These are phyloP conservation scores for Mycena venus DNA, from an alignment of 768 basidiomycete species.

Conservation along the genomic window DNA sequence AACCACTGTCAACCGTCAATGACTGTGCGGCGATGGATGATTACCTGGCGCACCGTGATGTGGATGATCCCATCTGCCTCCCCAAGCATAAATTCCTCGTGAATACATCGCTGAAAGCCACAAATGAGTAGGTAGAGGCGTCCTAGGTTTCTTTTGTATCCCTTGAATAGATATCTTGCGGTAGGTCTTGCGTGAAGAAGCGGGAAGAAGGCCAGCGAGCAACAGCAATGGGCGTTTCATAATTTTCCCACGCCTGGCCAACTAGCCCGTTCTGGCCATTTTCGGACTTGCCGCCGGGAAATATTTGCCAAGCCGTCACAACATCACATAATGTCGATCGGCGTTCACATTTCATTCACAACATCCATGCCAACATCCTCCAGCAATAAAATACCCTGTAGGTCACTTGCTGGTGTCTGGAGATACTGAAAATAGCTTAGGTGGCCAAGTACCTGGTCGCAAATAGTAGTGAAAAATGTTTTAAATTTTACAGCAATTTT, in stretches of 20 bases:
- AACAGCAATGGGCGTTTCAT: background rate
- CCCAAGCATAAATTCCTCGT: slow-evolving; percentile 15
- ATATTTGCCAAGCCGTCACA: too few species aligned
- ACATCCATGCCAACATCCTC: too few species aligned
- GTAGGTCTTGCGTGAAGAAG: background rate
- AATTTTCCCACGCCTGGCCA: slow-evolving; percentile 18
- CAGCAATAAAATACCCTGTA: too few species aligned
- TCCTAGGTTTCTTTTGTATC: background rate
- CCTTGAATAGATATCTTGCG: background rate
- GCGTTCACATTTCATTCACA: too few species aligned
- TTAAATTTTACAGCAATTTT: too few species aligned
- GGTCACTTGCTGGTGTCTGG: too few species aligned
- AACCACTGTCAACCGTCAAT: slow-evolving; percentile 17
- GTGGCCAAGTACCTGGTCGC: too few species aligned
- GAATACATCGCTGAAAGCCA: background rate
- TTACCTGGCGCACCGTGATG: background rate
- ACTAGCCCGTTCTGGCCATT: background rate
- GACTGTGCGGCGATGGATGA: too few species aligned
- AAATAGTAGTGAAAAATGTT: too few species aligned
- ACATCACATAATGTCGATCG: too few species aligned
- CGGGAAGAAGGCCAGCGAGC: background rate
- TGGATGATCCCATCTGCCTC: background rate
- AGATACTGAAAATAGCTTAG: too few species aligned
- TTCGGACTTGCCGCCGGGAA: too few species aligned
- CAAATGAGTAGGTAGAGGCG: background rate